A percentile compares a stretch with the other conserved stretches of the same genome.
These are phyloP conservation scores for Macrophomina phaseolina DNA, from an alignment of 2,329 filamentous ascomycete genomes.

Conservation along the genomic window DNA sequence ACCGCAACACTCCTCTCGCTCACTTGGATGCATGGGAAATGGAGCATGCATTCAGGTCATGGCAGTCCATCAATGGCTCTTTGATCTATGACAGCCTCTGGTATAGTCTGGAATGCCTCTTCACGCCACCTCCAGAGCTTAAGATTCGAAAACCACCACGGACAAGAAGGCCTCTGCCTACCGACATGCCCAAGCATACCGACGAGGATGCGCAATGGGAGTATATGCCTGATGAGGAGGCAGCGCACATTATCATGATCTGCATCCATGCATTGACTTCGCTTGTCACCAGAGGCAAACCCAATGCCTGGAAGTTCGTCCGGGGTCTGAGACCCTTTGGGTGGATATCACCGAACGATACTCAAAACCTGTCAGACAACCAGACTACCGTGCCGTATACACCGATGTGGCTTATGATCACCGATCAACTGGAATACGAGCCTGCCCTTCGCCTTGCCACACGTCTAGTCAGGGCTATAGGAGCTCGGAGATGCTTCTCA, in stretches of 20 bases:
- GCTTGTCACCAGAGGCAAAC: constrained; percentile 36
- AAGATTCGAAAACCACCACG: constrained; percentile 18
- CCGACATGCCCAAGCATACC: not conserved
- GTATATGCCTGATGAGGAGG: constrained; percentile 38
- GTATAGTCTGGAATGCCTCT: constrained; percentile 39
- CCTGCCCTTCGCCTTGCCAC: constrained; percentile 57
- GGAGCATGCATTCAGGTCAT: constrained; percentile 40
- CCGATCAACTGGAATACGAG: constrained; percentile 58
- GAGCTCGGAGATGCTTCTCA: constrained; percentile 55
- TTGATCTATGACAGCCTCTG: constrained; percentile 47
- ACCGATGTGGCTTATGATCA: constrained; percentile 34
- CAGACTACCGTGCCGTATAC: constrained; percentile 17
- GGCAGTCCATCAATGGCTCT: constrained; percentile 41
- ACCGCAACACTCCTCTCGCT: not conserved
- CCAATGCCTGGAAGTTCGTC: constrained; percentile 26
- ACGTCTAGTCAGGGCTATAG: constrained; percentile 56
- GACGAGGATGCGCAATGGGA: not conserved
- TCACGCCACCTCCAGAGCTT: constrained; percentile 43
- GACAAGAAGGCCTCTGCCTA: not conserved
- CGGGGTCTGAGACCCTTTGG: constrained; percentile 12
- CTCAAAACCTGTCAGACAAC: constrained; percentile 10
- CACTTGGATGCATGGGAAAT: constrained; percentile 39
- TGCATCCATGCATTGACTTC: constrained; percentile 49
- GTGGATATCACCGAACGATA: constrained; percentile 18
- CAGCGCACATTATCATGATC: constrained; percentile 49